Evolutionary conservation across 139 green algal genomes (phyloP).

Genomic region (Coccomyxa sp.): DNA sequence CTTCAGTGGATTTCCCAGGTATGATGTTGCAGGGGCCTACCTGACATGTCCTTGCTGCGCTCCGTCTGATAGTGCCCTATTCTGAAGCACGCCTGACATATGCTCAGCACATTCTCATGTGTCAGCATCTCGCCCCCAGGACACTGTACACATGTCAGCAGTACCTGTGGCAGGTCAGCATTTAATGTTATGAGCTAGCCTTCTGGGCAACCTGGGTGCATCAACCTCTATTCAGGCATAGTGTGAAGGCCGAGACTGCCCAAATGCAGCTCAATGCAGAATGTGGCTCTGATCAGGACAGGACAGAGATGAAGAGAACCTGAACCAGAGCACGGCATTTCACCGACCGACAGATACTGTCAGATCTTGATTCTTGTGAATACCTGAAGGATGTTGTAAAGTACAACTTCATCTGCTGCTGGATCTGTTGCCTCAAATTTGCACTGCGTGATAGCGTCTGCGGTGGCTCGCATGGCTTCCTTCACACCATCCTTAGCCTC

Average conservation of each 20-base stretch:
- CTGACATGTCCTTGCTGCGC: conserved; percentile 37
- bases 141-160: conserved; percentile 58
- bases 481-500: conserved; percentile 31
- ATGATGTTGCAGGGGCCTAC: conserved; percentile 17
- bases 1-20: neutral
- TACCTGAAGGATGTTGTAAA: conserved; percentile 91
- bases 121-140: conserved; percentile 40
- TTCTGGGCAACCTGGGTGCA: too few relatives aligned
- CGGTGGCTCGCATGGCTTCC: conserved; percentile 75
- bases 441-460: conserved; percentile 86
- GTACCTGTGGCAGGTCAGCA: too few relatives aligned
- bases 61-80: conserved; percentile 74
- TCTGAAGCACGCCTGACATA: conserved; percentile 78
- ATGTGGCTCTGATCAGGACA: too few relatives aligned
- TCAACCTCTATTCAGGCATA: too few relatives aligned
- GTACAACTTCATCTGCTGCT: conserved; percentile 89
- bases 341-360: too few relatives aligned
- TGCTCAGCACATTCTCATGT: conserved; percentile 66
- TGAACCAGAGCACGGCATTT: too few relatives aligned
- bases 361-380: too few relatives aligned
- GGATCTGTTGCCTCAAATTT: conserved; percentile 91
- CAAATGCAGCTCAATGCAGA: too few relatives aligned
- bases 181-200: too few relatives aligned
- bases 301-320: too few relatives aligned
- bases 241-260: too few relatives aligned